A percentile compares a stretch with the other conserved stretches of the same genome.
Conservation (phyloP, 257 asterid genomes). For the Lycium barbarum region DNA sequence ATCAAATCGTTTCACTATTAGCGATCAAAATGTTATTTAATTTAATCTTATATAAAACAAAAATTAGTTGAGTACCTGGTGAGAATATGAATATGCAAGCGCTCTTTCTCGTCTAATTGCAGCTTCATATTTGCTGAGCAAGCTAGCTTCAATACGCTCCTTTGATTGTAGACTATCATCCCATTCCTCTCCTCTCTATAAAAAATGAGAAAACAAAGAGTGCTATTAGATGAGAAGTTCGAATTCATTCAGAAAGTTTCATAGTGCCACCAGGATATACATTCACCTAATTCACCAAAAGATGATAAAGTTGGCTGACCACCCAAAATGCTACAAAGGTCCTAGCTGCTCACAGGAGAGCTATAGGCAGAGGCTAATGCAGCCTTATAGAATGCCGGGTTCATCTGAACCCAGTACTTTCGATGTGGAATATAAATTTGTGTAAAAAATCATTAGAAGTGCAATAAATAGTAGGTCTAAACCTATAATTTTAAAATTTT, state of each 20-base stretch:
- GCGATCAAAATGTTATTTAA: neutral
- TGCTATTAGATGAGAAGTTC: neutral
- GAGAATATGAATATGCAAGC: conserved; percentile 89
- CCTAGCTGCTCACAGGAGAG: neutral
- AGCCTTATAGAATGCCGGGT: no score
- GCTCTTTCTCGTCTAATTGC: conserved; percentile 94
- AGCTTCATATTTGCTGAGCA: conserved; percentile 86
- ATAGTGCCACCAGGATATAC: neutral
- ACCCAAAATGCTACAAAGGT: neutral
- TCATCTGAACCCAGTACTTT: no score
- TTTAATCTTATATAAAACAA: neutral
- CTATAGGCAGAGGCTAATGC: neutral
- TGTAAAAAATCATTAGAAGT: no score
- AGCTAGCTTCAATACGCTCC: conserved; percentile 76
- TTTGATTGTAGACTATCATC: conserved; percentile 81
- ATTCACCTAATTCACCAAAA: neutral
- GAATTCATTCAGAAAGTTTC: neutral
- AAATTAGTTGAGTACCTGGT: conserved; percentile 64
- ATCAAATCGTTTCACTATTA: neutral
- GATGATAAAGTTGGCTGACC: neutral
- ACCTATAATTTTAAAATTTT: no score
- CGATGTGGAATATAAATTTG: no score
- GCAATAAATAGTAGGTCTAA: no score
- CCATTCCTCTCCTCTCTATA: conserved; percentile 95
- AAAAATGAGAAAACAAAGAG: conserved; percentile 27